Base-by-base conservation (phyloP, 768 basidiomycete species). In the Xerocomellus dryophilus region DNA sequence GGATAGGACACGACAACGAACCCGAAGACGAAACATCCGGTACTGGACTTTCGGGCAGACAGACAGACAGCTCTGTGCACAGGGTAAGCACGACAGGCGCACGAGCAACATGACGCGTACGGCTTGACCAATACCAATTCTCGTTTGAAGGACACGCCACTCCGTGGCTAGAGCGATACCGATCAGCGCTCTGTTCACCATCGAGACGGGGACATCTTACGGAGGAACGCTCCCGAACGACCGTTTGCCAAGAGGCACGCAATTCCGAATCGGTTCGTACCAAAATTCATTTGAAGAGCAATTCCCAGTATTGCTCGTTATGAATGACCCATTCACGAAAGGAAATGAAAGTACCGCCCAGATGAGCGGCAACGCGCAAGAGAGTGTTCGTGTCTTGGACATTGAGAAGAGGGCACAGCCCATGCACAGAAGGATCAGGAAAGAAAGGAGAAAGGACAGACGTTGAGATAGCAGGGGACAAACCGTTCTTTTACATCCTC, bases 111-210 rank as follows among this genome's bases (percentile, higher is more conserved):
- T 23, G 17, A 42, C 25, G 20, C 56, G 21, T 44, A 61, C 59
- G 41, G 45, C 41, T 58, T 27, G 62, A 58, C 62, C 62, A 61
- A 44, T 60, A 52, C 58, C 62, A 54, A 17, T 20, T 35, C 14
- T 27, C 59, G 14, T 49, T 21, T 20, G 14, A 46, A 43, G 53
- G 56, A 42, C 53, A 65, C 7, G 38, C 21, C 20, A 25, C 46
- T 50, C 53, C 55, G 15, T 29, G 17, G 11, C 63, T 65, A 36
- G 40, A 34, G 21, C 18, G 41, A 43, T 32, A 46, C 43, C 4
- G 6, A 53, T 58, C 49, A 45, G 20, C n/a, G 7, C 8, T 25
- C 14, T 43, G 48, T 17, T 31, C 39, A 7, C 11, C 25, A 32
- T 15, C 11, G 23, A 40, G 36, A 41, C 20, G 18, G 25, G 46